Percentiles rank a stretch among this genome's conserved stretches.
These are phyloP conservation scores for Populus simonii DNA, from an alignment of 345 rosid species.

Conservation along the genomic window DNA sequence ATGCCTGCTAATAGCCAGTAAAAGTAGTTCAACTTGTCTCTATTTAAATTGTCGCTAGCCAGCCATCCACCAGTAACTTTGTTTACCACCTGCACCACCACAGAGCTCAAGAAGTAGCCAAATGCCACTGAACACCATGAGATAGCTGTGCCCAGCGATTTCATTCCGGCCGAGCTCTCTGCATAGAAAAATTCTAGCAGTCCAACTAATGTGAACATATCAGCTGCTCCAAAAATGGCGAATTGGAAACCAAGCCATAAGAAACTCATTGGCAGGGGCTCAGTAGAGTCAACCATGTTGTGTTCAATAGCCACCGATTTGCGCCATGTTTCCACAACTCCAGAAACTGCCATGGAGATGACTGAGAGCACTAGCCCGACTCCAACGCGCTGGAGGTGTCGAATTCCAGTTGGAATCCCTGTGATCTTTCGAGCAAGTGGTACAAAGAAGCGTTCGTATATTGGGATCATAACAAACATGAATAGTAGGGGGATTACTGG, in stretches of 20 bases:
- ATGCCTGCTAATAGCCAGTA: constrained; percentile 38
- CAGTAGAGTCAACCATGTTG: constrained; percentile 46
- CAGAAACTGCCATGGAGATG: constrained; percentile 58
- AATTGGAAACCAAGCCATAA: constrained; percentile 62
- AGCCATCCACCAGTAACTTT: constrained; percentile 54
- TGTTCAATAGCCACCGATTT: constrained; percentile 44
- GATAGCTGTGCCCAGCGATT: constrained; percentile 47
- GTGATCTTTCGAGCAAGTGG: constrained; percentile 51
- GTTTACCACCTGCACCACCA: constrained; percentile 51
- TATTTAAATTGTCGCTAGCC: constrained; percentile 36
- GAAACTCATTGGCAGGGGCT: constrained; percentile 50
- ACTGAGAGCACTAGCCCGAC: constrained; percentile 50
- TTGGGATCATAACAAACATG: constrained; percentile 46
- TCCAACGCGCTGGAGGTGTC: constrained; percentile 52
- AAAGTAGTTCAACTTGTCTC: constrained; percentile 42
- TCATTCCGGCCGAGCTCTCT: constrained; percentile 60
- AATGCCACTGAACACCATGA: constrained; percentile 56
- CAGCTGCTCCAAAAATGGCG: constrained; percentile 56
- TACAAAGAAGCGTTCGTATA: constrained; percentile 52
- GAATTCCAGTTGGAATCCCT: constrained; percentile 53
- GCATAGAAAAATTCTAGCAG: constrained; percentile 56
- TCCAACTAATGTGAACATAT: constrained; percentile 56
- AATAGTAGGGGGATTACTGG: constrained; percentile 52
- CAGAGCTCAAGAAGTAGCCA: constrained; percentile 55
- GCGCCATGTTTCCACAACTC: constrained; percentile 45